A percentile compares a stretch with the other conserved stretches of the same genome.
Evolutionary conservation across 495 filamentous ascomycete genomes (phyloP).

Genomic region (Evernia prunastri): DNA sequence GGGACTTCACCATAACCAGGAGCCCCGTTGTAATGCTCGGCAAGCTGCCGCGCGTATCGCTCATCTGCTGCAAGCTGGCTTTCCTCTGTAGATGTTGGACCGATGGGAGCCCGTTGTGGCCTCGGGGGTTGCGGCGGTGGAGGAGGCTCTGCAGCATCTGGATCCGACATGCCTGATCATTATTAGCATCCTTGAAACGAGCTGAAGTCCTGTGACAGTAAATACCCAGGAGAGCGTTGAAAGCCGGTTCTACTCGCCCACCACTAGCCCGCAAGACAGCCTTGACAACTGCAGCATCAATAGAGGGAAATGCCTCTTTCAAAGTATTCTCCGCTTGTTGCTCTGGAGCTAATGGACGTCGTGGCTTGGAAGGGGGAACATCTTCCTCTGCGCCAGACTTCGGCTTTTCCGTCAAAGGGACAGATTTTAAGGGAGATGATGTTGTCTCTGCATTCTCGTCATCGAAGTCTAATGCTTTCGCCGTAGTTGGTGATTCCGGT

Average conservation of each 20-base stretch:
- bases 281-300: constrained; percentile 76
- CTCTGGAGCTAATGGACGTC: constrained; percentile 71
- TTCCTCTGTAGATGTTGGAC: constrained; percentile 53
- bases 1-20: constrained; percentile 47
- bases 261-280: constrained; percentile 82
- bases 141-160: constrained; percentile 64
- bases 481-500: constrained; percentile 81
- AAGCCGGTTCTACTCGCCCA: constrained; percentile 85
- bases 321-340: constrained; percentile 83
- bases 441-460: constrained; percentile 70
- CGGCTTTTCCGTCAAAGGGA: constrained; percentile 31
- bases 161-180: constrained; percentile 80
- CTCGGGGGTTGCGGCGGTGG: constrained; percentile 67
- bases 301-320: constrained; percentile 84
- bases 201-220: constrained; percentile 5
- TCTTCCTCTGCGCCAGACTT: constrained; percentile 41
- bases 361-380: constrained; percentile 73
- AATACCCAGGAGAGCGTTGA: constrained; percentile 86
- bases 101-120: constrained; percentile 39
- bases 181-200: constrained; percentile 7
- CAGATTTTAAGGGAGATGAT: constrained; percentile 38
- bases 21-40: constrained; percentile 73
- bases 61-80: constrained; percentile 88
- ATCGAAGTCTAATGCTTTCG: constrained; percentile 75
- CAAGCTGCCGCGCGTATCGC: constrained; percentile 85